phyloP scores from a whole-genome alignment of 2,329 filamentous ascomycete genomes.

The Pseudocercospora fijiensis region DNA sequence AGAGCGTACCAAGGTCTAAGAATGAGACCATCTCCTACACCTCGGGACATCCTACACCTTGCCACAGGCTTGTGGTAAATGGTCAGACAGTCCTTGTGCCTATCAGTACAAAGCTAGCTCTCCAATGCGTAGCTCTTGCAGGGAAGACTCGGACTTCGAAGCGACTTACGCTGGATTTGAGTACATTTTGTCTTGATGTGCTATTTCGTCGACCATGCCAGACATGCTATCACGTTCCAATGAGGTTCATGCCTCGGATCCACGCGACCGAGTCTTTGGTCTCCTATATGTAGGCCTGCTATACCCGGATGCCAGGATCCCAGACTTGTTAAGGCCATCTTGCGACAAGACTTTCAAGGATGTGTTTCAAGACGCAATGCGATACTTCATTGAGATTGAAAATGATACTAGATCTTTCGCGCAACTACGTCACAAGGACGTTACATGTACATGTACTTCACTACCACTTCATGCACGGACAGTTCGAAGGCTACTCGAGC shows the following conservation, averaged over 20 bases:
- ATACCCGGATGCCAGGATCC: background rate
- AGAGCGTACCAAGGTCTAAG: background rate
- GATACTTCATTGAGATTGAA: background rate
- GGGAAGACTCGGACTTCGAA: background rate
- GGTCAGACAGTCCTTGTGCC: background rate
- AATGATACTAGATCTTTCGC: background rate
- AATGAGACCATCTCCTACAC: background rate
- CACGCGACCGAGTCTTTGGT: background rate
- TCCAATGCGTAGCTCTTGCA: background rate
- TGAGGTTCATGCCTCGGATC: background rate
- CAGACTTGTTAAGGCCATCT: background rate
- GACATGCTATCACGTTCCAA: background rate
- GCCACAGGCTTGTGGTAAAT: background rate
- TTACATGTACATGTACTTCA: no score
- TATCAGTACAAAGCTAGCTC: background rate
- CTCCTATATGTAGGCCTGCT: background rate
- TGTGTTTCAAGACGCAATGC: constrained; percentile 6
- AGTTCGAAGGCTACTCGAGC: background rate
- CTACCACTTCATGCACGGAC: background rate
- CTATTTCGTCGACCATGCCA: background rate
- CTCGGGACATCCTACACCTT: background rate
- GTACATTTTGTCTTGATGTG: background rate
- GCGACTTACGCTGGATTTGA: background rate
- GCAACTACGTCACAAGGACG: background rate
- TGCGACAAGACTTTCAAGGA: background rate